Evolutionary conservation across 2,329 filamentous ascomycete species (phyloP), one percentile per base, ranked within the genome.

Genomic region (Calonectria fujianensis): DNA sequence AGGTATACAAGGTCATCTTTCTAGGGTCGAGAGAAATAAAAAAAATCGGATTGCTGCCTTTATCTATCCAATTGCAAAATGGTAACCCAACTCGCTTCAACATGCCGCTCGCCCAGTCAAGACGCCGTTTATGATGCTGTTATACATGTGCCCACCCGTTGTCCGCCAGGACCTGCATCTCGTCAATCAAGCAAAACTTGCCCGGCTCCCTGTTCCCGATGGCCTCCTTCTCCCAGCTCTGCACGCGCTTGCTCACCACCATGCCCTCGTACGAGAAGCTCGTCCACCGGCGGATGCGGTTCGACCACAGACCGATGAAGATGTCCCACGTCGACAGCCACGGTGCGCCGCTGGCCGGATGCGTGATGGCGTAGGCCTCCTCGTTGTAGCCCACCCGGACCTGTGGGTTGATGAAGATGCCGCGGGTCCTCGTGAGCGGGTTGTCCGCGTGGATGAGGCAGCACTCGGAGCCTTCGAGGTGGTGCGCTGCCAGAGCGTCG

Each of bases 401-500:
- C 16, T 89, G 89, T 2, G 93, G 93, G 82, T 95, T 95, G 50
- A 95, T 81, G 82, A 88, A 95, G 8, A 95, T 91, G 65, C 93
- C 92, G 70, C 84, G 77, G 8, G 83, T 83, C 71, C 81, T 81
- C 7, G 88, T 88, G 6, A 92, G 84, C 1, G 90, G 90, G 78
- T 95, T 95, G 80, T 95, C 94, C 3, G 91, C 91, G 81, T 95
- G 94, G 70, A 95, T 92, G 68, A 96, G 89, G 83, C 94, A 96
- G 86, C 94, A 96, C 84, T 96, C 94, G 18, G 92, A 94, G n/a
- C 89, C 94, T 83, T 96, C 94, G 32, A 96, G 87, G 80, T 95
- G 93, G 32, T 86, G 80, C 10, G 83, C 80, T 3, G 91, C 91
- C 1, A 96, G 89, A 5, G 88, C 89, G 80, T 94, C 93, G 0